Percentiles rank a stretch among this genome's conserved stretches.
Evolutionary conservation across 306 rosid genomes (phyloP).

Genomic region (Trichosanthes truncata): DNA sequence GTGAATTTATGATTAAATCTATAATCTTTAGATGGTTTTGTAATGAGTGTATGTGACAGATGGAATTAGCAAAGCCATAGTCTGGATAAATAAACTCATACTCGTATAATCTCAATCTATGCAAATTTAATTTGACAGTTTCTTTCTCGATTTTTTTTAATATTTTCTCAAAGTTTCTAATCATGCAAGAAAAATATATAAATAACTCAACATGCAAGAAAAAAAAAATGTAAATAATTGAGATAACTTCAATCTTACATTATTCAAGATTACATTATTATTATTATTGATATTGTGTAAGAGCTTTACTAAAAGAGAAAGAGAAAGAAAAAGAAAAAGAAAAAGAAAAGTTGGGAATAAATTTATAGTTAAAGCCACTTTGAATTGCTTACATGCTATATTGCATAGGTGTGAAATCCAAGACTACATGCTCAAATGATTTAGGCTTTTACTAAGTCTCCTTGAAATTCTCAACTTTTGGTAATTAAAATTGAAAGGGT

Average conservation of each 20-base stretch:
- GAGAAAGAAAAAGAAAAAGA: neutral
- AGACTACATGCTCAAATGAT: slow-evolving; percentile 23
- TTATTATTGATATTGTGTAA: neutral
- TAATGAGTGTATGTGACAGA: no score
- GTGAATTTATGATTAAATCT: no score
- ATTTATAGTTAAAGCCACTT: slow-evolving; percentile 10
- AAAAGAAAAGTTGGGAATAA: neutral
- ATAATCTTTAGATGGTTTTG: no score
- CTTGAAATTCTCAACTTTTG: slow-evolving; percentile 8
- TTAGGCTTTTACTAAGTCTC: slow-evolving; percentile 17
- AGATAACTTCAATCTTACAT: neutral
- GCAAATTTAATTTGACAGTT: neutral
- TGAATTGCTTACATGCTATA: slow-evolving; percentile 22
- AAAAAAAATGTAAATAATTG: neutral
- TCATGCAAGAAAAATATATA: neutral
- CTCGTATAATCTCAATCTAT: neutral
- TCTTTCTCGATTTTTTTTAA: neutral
- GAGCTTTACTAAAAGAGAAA: neutral
- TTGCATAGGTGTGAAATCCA: slow-evolving; percentile 5
- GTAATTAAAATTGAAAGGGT: slow-evolving; percentile 34
- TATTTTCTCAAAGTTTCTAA: neutral
- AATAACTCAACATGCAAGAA: neutral
- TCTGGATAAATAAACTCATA: neutral
- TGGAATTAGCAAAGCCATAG: no score
- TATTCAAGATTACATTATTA: neutral